Base-by-base conservation (phyloP, 805 yeast species). In the Wickerhamiella dianesei region DNA sequence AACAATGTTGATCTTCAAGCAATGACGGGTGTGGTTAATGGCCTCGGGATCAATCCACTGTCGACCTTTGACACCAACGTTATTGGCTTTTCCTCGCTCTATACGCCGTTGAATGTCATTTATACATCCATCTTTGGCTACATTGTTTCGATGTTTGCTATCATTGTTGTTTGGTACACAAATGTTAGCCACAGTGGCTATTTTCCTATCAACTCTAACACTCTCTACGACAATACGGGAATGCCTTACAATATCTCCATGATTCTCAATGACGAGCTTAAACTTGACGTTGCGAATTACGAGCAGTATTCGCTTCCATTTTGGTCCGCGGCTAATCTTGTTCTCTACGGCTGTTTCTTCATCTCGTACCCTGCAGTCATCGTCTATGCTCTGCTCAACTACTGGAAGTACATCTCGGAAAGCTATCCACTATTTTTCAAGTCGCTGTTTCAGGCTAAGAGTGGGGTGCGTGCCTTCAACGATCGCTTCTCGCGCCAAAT, bases 221-320 rank as follows among this genome's bases (percentile, higher is more conserved):
- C 50, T 2, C 54, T 62, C 17, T 56, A 56, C 39, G 71, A 71
- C 48, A 72, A 74, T 48, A 67, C 63, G 46, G 79, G 76, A 2
- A 51, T 62, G 36, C 57, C 63, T 1, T 75, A 66, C 55, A 62
- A 70, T 25, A 68, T 74, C 18, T 63, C 66, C 41, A 61, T 66
- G 43, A 67, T 75, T 14, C 58, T 75, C 40, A 63, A 68, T 44
- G 58, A 65, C 14, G 19, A 21, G 16, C 32, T 37, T 16, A 53
- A 53, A 25, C 67, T 75, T 45, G 76, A 74, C 51, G 56, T 63
- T 41, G 57, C 50, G 2, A 72, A 68, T 53, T 76, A 76, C 58
- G 58, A 65, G 46, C 48, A 64, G 35, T 69, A 73, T 52, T 77
- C 80, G 1, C 80, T 79, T 5, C 80, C 81, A 5, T 76, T 71